Percentiles rank a stretch among this genome's conserved stretches.
Conservation (phyloP, 2,329 filamentous ascomycete species). For the Scedosporium dehoogii region DNA sequence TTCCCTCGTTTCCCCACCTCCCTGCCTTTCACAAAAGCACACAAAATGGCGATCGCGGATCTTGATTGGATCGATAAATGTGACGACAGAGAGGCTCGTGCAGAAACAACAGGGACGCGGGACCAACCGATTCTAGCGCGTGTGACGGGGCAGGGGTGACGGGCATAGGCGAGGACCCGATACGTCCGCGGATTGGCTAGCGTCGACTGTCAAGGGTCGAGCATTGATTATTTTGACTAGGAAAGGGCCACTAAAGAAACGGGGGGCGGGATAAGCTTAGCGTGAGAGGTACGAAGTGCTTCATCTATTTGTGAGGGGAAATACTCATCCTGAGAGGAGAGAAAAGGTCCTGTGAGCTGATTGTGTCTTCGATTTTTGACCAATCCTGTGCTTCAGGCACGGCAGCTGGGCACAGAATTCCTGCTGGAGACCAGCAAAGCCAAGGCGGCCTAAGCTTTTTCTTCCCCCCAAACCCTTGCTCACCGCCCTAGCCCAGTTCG, state of each 20-base stretch:
- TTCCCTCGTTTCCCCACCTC: neutral
- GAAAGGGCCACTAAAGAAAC: neutral
- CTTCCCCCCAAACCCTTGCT: neutral
- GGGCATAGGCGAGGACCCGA: constrained; percentile 12
- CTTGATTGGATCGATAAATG: constrained; percentile 20
- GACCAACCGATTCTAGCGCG: constrained; percentile 17
- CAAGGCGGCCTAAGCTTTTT: neutral
- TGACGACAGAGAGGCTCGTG: constrained; percentile 25
- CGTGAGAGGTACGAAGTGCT: neutral
- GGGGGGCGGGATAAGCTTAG: neutral
- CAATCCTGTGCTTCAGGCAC: neutral
- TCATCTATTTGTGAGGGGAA: neutral
- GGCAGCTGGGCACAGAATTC: neutral
- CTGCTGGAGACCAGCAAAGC: neutral
- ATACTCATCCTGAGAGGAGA: neutral
- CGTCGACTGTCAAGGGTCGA: constrained; percentile 11
- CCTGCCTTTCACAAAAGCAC: neutral
- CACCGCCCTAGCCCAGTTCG: neutral
- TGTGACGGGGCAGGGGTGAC: constrained; percentile 14
- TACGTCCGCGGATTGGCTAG: constrained; percentile 20
- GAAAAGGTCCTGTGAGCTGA: neutral
- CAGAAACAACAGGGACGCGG: constrained; percentile 23
- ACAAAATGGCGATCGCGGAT: neutral
- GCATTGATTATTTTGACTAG: constrained; percentile 14
- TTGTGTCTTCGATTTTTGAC: neutral